Percentiles rank a stretch among this genome's conserved stretches.
phyloP scores from a whole-genome alignment of 306 rosid genomes.

The Glycine tomentella region DNA sequence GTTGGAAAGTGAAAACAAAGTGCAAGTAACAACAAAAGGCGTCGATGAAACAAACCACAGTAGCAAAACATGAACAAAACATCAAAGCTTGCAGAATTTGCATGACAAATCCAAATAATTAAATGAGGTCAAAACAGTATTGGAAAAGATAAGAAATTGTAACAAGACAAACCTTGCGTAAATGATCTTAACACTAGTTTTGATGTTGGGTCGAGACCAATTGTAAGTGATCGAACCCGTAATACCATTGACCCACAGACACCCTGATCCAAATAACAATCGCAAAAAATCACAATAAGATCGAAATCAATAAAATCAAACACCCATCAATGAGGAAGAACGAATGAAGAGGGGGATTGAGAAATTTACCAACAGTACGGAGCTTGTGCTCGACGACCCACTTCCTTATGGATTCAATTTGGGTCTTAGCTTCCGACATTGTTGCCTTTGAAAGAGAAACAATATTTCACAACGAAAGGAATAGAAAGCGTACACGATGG shows the following conservation, averaged over 20 bases:
- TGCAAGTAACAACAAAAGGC: no score
- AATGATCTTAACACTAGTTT: constrained; percentile 90
- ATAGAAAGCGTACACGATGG: not conserved
- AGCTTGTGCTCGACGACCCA: constrained; percentile 93
- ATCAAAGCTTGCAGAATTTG: not conserved
- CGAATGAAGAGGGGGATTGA: not conserved
- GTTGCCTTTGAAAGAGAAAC: not conserved
- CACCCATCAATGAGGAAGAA: not conserved
- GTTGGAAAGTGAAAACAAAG: no score
- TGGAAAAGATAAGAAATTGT: not conserved
- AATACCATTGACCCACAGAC: constrained; percentile 87
- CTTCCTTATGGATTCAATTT: constrained; percentile 67
- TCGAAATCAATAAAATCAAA: not conserved
- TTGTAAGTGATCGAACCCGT: constrained; percentile 91
- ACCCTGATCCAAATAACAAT: constrained; percentile 56
- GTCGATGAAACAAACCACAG: no score
- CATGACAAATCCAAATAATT: constrained; percentile 12
- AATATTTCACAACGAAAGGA: not conserved
- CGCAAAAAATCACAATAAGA: no score
- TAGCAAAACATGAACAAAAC: no score
- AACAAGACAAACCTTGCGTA: constrained; percentile 72
- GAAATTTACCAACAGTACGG: constrained; percentile 82
- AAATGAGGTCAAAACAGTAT: not conserved
- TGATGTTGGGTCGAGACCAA: constrained; percentile 97
- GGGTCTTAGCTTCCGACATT: constrained; percentile 81